phyloP scores from a whole-genome alignment of 2,329 filamentous ascomycete genomes.

The Thelonectria olida region DNA sequence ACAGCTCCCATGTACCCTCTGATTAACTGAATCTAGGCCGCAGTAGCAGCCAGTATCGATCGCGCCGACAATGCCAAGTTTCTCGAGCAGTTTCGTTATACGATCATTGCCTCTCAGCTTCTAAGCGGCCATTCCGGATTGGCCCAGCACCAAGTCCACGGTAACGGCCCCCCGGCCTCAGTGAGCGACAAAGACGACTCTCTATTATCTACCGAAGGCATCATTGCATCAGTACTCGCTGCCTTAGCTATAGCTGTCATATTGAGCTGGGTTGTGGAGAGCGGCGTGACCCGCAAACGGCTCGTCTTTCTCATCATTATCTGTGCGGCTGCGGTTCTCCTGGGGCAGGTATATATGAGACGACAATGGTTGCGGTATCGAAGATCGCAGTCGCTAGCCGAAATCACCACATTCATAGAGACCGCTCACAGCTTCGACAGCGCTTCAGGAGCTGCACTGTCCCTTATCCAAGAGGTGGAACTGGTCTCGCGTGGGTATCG shows the following conservation, averaged over 20 bases:
- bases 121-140: constrained; percentile 74
- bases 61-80: constrained; percentile 85
- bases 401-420: constrained; percentile 74
- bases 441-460: constrained; percentile 77
- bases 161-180: constrained; percentile 24
- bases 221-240: constrained; percentile 57
- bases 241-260: constrained; percentile 76
- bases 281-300: constrained; percentile 65
- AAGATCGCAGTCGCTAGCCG: constrained; percentile 76
- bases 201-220: constrained; percentile 53
- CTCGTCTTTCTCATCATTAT: constrained; percentile 58
- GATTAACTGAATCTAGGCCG: constrained; percentile 58
- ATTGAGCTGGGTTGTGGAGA: constrained; percentile 73
- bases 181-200: constrained; percentile 37
- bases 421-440: constrained; percentile 85
- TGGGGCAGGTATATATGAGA: constrained; percentile 76
- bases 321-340: constrained; percentile 62
- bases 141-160: constrained; percentile 42
- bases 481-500: constrained; percentile 90
- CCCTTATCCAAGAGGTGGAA: constrained; percentile 93
- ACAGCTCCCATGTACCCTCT: constrained; percentile 6
- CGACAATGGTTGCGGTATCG: constrained; percentile 85
- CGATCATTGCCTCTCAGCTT: constrained; percentile 90
- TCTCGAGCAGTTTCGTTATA: constrained; percentile 91
- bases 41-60: constrained; percentile 76